A percentile compares a stretch with the other conserved stretches of the same genome.
phyloP scores from a whole-genome alignment of 2,329 filamentous ascomycete species.

The Claviceps spartinae region DNA sequence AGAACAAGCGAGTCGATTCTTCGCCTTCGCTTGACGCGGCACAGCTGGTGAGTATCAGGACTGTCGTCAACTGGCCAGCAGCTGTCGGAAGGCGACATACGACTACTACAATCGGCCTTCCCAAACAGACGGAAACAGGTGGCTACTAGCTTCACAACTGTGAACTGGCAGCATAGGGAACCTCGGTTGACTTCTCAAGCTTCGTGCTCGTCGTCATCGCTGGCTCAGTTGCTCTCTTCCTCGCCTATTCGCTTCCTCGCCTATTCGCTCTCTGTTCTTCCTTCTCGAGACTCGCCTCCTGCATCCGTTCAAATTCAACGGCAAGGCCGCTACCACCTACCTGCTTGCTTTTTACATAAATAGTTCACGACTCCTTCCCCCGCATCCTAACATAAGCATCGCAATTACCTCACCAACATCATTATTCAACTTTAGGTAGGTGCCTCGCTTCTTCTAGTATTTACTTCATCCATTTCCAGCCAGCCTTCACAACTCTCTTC shows the following conservation, averaged over 20 bases:
- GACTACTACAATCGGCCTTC: background rate
- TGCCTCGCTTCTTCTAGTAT: constrained; percentile 6
- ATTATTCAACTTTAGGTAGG: constrained; percentile 10
- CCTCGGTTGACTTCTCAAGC: background rate
- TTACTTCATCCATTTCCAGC: constrained; percentile 5
- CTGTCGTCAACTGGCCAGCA: background rate
- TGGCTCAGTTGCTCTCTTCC: constrained; percentile 2
- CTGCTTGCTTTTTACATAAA: constrained; percentile 4
- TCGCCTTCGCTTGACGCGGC: background rate
- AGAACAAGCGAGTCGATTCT: background rate
- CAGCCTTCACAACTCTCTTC: constrained; percentile 7
- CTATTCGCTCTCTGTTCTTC: constrained; percentile 4
- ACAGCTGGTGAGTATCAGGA: constrained; percentile 1
- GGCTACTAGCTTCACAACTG: constrained; percentile 5
- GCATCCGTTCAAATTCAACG: background rate
- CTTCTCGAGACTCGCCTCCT: constrained; percentile 3
- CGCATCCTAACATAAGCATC: constrained; percentile 10
- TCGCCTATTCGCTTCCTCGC: background rate
- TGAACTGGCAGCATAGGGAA: constrained; percentile 1
- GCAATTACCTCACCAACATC: constrained; percentile 10
- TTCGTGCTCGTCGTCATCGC: constrained; percentile 2
- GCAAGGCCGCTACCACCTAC: constrained; percentile 5
- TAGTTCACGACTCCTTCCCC: constrained; percentile 8
- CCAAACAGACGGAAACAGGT: background rate
- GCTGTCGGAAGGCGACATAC: background rate